Evolutionary conservation across 2,329 filamentous ascomycete genomes (phyloP).

Genomic region (Penicillium sp.): DNA sequence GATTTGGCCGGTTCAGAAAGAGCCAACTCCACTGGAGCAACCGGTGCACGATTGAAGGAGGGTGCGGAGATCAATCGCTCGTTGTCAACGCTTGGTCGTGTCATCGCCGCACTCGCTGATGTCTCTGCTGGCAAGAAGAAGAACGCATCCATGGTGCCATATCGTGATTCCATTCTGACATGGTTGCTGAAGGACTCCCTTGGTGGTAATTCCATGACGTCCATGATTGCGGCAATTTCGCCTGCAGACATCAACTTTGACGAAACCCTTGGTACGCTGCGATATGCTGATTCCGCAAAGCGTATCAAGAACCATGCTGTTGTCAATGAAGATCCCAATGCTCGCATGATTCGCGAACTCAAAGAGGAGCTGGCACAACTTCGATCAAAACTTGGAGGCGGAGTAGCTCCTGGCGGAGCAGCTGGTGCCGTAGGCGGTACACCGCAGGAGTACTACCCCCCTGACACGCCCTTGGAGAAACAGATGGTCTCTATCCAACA

Average conservation of each 20-base stretch:
- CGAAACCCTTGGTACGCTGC: conserved; percentile 88
- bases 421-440: conserved; percentile 49
- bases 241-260: conserved; percentile 99
- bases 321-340: conserved; percentile 97
- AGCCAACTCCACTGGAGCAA: conserved; percentile 95
- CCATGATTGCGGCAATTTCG: conserved; percentile 98
- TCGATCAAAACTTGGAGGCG: conserved; percentile 74
- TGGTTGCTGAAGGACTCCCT: conserved; percentile 97
- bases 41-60: conserved; percentile 90
- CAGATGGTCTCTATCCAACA: conserved; percentile 94
- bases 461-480: conserved; percentile 87
- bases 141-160: conserved; percentile 75
- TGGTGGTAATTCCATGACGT: conserved; percentile 98
- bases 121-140: conserved; percentile 79
- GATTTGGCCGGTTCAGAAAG: conserved; percentile 96
- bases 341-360: conserved; percentile 95
- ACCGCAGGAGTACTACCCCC: conserved; percentile 80
- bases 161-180: conserved; percentile 92
- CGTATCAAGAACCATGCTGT: conserved; percentile 99
- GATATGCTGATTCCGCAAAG: conserved; percentile 96
- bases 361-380: conserved; percentile 90
- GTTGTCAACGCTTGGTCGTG: conserved; percentile 89
- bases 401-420: conserved; percentile 42
- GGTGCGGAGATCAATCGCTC: conserved; percentile 98
- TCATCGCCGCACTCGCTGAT: conserved; percentile 93